Base-by-base conservation (phyloP, 768 basidiomycete species). In the Amanita subjunquillea region DNA sequence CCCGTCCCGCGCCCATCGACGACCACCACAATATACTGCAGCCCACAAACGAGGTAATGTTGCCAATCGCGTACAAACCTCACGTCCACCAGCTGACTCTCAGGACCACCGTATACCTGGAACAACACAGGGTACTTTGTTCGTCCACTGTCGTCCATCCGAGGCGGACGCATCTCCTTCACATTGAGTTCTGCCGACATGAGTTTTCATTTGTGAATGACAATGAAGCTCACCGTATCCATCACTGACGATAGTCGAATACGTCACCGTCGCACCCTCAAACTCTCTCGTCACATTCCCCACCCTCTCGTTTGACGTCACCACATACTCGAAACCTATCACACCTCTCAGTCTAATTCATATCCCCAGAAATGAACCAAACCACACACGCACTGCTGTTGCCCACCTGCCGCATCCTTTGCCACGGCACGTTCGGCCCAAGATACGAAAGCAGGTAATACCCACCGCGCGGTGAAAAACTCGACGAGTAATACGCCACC, bases 1-100 rank as follows among this genome's bases (percentile, higher is more conserved):
- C 95, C 95, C 0, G 95, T 99, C 0, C 95, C 96, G 17, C 96
- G 80, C 0, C 92, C 92, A 62, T 99, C 96, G 37, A 97, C 87
- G 37, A 78, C 69, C 51, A 99, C 90, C 32, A 94, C 74, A 36
- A 99, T 75, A 64, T 93, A 95, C 57, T 89, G 80, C 48, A 90
- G 69, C 20, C 79, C 77, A 60, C 87, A 85, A 10, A 85, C 87
- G 37, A 96, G 74, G 67, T 87, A 95, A 53, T 90, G 77, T 57
- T 92, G 83, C 91, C 91, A 98, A 67, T 88, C 87, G 23, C 85
- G 78, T 12, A 61, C 59, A 67, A 79, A 98, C 29, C 66, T 68
- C 15, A 80, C 69, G 63, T 83, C 72, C 27, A 94, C 89, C 55
- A 76, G 66, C 62, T 99, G 96, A 48, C 87, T 89, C 54, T 69